Percentiles rank a stretch among this genome's conserved stretches.
These are phyloP conservation scores for Fusarium longipes DNA, from an alignment of 2,329 filamentous ascomycete species.

Conservation along the genomic window DNA sequence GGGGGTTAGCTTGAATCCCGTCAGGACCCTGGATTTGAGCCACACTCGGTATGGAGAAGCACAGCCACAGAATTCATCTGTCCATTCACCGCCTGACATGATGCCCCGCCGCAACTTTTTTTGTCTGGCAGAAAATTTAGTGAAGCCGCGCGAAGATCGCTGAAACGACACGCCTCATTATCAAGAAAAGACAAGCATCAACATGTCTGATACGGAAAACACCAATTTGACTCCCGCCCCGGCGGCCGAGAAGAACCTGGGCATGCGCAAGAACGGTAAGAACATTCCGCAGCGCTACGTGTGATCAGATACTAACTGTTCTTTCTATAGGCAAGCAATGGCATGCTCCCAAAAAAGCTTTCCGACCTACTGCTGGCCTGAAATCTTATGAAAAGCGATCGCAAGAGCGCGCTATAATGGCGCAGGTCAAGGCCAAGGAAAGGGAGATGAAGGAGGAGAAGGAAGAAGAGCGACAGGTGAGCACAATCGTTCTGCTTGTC, in stretches of 20 bases:
- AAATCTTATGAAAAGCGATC: conserved; percentile 82
- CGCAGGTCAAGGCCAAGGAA: conserved; percentile 90
- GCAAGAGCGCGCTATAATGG: conserved; percentile 74
- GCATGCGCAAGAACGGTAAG: conserved; percentile 86
- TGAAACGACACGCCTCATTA: conserved; percentile 21
- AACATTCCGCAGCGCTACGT: neutral
- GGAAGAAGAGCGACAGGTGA: conserved; percentile 85
- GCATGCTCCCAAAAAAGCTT: conserved; percentile 85
- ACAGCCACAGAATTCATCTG: conserved; percentile 31
- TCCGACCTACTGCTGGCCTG: conserved; percentile 82
- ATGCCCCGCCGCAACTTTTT: conserved; percentile 40
- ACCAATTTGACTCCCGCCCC: conserved; percentile 50
- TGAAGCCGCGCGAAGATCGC: conserved; percentile 26
- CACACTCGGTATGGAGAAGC: conserved; percentile 22
- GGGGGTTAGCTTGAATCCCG: conserved; percentile 20
- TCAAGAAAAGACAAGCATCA: conserved; percentile 6
- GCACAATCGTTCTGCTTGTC: conserved; percentile 35
- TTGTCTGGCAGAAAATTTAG: conserved; percentile 47
- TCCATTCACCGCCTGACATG: conserved; percentile 36
- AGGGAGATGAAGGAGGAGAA: conserved; percentile 97
- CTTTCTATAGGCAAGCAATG: conserved; percentile 85
- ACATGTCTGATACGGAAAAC: conserved; percentile 57
- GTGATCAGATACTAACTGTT: conserved; percentile 18
- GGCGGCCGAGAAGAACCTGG: conserved; percentile 59
- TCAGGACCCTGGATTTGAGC: conserved; percentile 44